phyloP scores from a whole-genome alignment of 2,329 filamentous ascomycete species.

The Aspergillus pseudoviridinutans region DNA sequence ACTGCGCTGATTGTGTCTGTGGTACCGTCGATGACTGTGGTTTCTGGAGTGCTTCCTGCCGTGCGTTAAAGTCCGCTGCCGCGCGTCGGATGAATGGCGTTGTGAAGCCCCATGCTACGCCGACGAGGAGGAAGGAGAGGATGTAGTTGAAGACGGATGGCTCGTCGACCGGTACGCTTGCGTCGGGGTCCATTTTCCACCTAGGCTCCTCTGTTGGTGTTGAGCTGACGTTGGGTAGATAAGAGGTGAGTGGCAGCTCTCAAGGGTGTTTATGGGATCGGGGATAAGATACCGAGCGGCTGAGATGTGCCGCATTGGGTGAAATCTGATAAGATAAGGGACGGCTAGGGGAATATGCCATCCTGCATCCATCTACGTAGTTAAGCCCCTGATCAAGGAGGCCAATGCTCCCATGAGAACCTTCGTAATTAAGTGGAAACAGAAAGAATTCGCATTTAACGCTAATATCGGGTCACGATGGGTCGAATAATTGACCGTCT shows the following conservation, averaged over 20 bases:
- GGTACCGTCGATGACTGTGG: constrained; percentile 4
- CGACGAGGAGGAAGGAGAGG: constrained; percentile 84
- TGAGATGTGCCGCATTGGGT: neutral
- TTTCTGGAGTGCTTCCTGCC: constrained; percentile 32
- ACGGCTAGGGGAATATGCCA: no score
- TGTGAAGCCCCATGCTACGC: constrained; percentile 87
- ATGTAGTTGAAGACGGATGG: constrained; percentile 69
- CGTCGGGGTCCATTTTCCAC: constrained; percentile 30
- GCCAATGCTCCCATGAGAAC: no score
- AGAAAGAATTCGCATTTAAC: no score
- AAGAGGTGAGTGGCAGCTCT: neutral
- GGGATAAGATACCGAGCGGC: neutral
- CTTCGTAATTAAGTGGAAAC: no score
- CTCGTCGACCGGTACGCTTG: constrained; percentile 18
- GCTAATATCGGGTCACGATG: no score
- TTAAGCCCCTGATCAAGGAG: no score
- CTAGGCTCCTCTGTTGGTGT: neutral
- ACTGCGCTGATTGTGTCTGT: constrained; percentile 1
- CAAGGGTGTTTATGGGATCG: neutral
- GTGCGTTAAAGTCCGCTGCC: constrained; percentile 68
- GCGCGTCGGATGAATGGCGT: constrained; percentile 88
- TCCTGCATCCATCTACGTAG: no score
- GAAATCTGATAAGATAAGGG: neutral
- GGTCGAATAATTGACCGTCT: no score
- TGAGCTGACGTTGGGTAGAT: neutral